Evolutionary conservation across 1,284 basidiomycete species (phyloP), one percentile per base, ranked within the genome.

Genomic region (Somion occarium): DNA sequence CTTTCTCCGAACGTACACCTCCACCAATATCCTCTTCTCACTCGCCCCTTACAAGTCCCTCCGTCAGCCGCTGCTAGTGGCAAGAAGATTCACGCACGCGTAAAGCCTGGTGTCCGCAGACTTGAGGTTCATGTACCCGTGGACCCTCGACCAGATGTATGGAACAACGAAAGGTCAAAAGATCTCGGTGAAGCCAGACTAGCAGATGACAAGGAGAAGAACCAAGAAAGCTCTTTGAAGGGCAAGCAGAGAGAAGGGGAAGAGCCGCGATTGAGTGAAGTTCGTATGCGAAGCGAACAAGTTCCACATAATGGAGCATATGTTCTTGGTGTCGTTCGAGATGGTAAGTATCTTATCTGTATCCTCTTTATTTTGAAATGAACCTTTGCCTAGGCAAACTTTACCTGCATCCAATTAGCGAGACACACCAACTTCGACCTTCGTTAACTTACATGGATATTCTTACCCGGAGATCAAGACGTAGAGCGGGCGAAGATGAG

Each of bases 341-440:
- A 86, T 61, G 86, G 89, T 87, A 63, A 49, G 75, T 62, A 20
- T 38, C 20, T 11, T 19, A 13, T n/a, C n/a, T n/a, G n/a, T n/a
- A 3, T 23, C 9, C 18, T 3, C 46, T 26, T 22, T 44, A 7
- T 27, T 24, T 27, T 37, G 20, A 26, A 4, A 5, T 37, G 9
- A 19, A 34, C 15, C 15, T 34, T 34, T 34, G 30, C 15, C 30
- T 43, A 91, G 88, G 85, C 20, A 79, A 77, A 53, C 68, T 91
- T 41, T 80, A 91, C 65, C 71, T 91, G n/a, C 84, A 91, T 62
- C 87, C 87, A 39, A 79, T 91, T 60, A 76, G 68, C 55, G 79
- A 88, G 67, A 84, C 80, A 0, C 85, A 90, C 59, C 89, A 91
- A 65, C 75, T 91, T 59, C 80, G 88, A 43, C 88, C 88, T 5